A percentile compares a stretch with the other conserved stretches of the same genome.
Evolutionary conservation across 441 rosid genomes (phyloP).

Genomic region (Pelargonium cotyledonis): DNA sequence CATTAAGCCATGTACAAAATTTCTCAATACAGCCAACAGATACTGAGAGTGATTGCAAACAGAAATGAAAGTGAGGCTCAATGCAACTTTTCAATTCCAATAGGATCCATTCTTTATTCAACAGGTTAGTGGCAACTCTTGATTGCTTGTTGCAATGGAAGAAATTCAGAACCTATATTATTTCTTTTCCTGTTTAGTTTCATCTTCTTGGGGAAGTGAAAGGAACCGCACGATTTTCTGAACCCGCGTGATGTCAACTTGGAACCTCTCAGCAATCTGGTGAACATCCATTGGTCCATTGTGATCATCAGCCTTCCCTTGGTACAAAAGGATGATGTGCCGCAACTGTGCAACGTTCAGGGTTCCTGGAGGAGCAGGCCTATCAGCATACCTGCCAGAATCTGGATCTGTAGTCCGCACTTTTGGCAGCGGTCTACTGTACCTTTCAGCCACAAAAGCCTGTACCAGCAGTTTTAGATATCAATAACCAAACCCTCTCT

Average conservation of each 20-base stretch:
- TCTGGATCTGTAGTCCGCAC: constrained; percentile 59
- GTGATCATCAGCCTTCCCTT: constrained; percentile 77
- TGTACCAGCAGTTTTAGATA: constrained; percentile 22
- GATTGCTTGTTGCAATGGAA: too few relatives aligned
- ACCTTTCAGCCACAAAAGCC: constrained; percentile 62
- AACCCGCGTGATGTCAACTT: constrained; percentile 49
- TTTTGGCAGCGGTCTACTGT: constrained; percentile 68
- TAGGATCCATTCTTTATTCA: too few relatives aligned
- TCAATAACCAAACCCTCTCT: background rate
- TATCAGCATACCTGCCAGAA: constrained; percentile 60
- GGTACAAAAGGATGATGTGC: constrained; percentile 62
- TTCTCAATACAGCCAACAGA: too few relatives aligned
- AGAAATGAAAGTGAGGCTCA: too few relatives aligned
- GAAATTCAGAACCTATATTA: background rate
- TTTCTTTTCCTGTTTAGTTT: constrained; percentile 31
- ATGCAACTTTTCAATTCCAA: too few relatives aligned
- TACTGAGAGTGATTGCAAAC: too few relatives aligned
- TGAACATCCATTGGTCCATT: constrained; percentile 48
- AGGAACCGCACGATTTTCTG: constrained; percentile 48
- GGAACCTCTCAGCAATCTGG: constrained; percentile 61
- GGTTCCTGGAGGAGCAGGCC: constrained; percentile 59
- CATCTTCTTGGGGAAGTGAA: constrained; percentile 60
- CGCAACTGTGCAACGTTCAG: constrained; percentile 73
- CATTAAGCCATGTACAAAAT: too few relatives aligned
- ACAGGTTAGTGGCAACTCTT: too few relatives aligned